Percentiles rank a stretch among this genome's conserved stretches.
Evolutionary conservation across 2,329 filamentous ascomycete genomes (phyloP).

Genomic region (Exophiala xenobiotica): DNA sequence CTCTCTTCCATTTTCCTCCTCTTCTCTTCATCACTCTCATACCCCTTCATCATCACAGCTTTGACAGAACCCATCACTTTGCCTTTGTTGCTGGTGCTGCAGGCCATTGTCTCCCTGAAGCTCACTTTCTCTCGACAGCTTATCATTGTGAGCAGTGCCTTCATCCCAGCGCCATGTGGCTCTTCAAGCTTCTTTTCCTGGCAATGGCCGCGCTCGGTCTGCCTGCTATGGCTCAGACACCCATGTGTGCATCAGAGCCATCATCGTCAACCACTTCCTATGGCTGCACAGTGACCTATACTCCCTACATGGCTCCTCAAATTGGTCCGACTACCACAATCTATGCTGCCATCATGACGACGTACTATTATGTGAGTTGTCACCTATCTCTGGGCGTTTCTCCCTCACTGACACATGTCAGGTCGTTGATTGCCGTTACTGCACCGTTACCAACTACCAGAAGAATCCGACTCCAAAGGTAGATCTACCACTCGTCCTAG

Average conservation of each 20-base stretch:
- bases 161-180: slow-evolving; percentile 21
- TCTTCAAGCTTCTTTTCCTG: slow-evolving; percentile 11
- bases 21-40: slow-evolving; percentile 2
- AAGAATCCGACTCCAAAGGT: slow-evolving; percentile 21
- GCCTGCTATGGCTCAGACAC: slow-evolving; percentile 6
- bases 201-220: slow-evolving; percentile 13
- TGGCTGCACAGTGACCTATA: slow-evolving; percentile 25
- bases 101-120: slow-evolving; percentile 1
- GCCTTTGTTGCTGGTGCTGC: background rate
- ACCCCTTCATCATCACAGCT: no score
- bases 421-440: slow-evolving; percentile 28
- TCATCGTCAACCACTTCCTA: background rate
- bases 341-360: slow-evolving; percentile 28
- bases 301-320: slow-evolving; percentile 25
- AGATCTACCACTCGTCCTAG: background rate
- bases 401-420: slow-evolving; percentile 10
- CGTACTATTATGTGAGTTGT: slow-evolving; percentile 22
- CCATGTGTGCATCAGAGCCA: slow-evolving; percentile 4
- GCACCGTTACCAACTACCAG: slow-evolving; percentile 28
- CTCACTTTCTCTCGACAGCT: background rate
- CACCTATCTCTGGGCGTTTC: background rate
- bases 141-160: no score
- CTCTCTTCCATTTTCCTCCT: slow-evolving; percentile 4
- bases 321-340: slow-evolving; percentile 27
- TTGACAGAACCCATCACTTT: background rate